Base-by-base conservation (phyloP, 768 basidiomycete genomes). In the Pholiota conissans region DNA sequence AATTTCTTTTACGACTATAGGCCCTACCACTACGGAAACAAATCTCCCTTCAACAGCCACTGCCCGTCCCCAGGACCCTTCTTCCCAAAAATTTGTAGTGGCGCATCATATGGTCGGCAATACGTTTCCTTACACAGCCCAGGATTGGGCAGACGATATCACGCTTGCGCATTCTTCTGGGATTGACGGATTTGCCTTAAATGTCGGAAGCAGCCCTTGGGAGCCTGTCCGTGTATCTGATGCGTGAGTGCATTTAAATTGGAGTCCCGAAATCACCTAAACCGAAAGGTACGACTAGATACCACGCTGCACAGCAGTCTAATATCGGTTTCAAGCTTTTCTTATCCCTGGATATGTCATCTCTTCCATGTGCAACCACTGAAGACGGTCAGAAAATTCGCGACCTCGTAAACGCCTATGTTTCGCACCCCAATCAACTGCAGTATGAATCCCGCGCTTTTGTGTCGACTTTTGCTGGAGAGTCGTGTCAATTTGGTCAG, bases 281-380 rank as follows among this genome's bases (percentile, higher is more conserved):
- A 55, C 42, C 26, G 22, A 47, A 13, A 28, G 3, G 20, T 9
- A 20, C 11, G 16, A 40, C 56, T 65, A 81, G 84, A 13, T 90
- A 84, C 65, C 66, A 76, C 42, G 84, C 86, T 29, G 87, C 87
- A 3, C 65, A 66, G 16, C 73, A 79, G 49, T 78, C 78, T 24
- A 79, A 76, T 16, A 73, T 81, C 9, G 74, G 75, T 50, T 91
- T 91, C 76, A 85, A 88, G 67, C 73, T 93, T 49, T 91, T 91
- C 72, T 64, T 92, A 58, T 90, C 87, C 13, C 82, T 92, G 49
- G 91, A 93, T 65, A 91, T 90, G 90, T 74, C 84, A 85, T 80
- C 80, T 3, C 69, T 87, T 47, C 80, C 85, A 5, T 87, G 89
- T 61, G 67, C 65, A 6, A 75, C 76, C 14, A 61, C 77, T 20